A percentile compares a stretch with the other conserved stretches of the same genome.
Conservation (phyloP, 331 rosid genomes). For the Phaseolus coccineus region DNA sequence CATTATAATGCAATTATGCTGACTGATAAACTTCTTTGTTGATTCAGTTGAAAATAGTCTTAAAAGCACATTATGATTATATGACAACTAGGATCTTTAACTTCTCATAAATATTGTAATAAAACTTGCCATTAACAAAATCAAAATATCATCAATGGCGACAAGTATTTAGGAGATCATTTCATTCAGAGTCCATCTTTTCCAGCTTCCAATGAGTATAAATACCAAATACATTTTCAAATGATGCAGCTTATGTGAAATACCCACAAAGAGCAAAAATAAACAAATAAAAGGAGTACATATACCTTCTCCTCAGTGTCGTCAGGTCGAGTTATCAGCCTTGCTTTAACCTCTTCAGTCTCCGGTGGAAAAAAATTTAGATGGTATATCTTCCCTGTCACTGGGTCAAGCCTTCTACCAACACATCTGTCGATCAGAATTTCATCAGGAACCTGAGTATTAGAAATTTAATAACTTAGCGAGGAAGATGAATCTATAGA, state of each 20-base stretch:
- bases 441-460: constrained; percentile 99
- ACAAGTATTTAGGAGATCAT: constrained; percentile 20
- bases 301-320: constrained; percentile 86
- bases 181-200: constrained; percentile 18
- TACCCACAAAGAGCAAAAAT: not conserved
- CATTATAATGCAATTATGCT: not conserved
- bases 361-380: constrained; percentile 74
- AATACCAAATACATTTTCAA: constrained; percentile 7
- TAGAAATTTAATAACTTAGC: constrained; percentile 53
- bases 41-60: constrained; percentile 20
- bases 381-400: constrained; percentile 87
- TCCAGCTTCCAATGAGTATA: not conserved
- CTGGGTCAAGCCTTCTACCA: constrained; percentile 93
- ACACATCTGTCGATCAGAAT: constrained; percentile 97
- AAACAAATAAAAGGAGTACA: not conserved
- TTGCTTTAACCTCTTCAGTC: constrained; percentile 76
- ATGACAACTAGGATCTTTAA: not conserved
- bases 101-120: constrained; percentile 3
- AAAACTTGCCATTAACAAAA: constrained; percentile 23
- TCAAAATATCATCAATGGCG: not conserved
- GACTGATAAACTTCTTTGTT: not conserved
- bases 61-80: not conserved
- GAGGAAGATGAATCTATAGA: constrained; percentile 31
- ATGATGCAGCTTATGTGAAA: constrained; percentile 16
- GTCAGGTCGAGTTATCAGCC: constrained; percentile 82